Evolutionary conservation across 2,329 filamentous ascomycete genomes (phyloP).

Genomic region (Graphium sp.): DNA sequence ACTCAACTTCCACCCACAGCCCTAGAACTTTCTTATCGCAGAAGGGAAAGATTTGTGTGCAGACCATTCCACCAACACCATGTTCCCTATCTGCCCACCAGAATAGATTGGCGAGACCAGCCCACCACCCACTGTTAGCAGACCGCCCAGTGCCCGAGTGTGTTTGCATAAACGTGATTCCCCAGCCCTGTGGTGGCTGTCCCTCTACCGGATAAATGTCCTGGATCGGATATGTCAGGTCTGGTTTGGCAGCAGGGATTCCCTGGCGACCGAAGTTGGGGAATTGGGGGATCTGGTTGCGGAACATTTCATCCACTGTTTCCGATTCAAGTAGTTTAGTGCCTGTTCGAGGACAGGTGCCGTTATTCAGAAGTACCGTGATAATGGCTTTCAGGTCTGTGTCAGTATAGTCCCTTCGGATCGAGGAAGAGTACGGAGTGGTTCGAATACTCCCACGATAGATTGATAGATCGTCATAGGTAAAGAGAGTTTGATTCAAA

Average conservation of each 20-base stretch:
- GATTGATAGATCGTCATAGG: no score
- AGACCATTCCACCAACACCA: slow-evolving; percentile 35
- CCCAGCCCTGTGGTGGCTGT: slow-evolving; percentile 45
- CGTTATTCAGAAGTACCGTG: slow-evolving; percentile 45
- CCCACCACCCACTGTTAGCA: slow-evolving; percentile 34
- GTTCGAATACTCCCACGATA: no score
- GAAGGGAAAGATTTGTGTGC: slow-evolving; percentile 32
- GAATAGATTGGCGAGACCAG: slow-evolving; percentile 40
- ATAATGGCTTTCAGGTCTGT: slow-evolving; percentile 29
- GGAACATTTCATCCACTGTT: slow-evolving; percentile 48
- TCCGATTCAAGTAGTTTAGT: slow-evolving; percentile 32
- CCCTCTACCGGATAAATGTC: slow-evolving; percentile 29
- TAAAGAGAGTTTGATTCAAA: slow-evolving; percentile 2
- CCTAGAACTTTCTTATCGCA: slow-evolving; percentile 21
- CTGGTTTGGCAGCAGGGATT: slow-evolving; percentile 27
- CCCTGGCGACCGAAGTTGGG: slow-evolving; percentile 31
- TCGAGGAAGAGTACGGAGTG: background rate
- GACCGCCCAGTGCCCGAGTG: slow-evolving; percentile 34
- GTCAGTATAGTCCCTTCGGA: no score
- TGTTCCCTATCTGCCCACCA: slow-evolving; percentile 48
- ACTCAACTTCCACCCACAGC: slow-evolving; percentile 21
- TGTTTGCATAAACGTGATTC: slow-evolving; percentile 39
- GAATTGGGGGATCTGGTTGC: slow-evolving; percentile 40
- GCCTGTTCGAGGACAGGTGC: slow-evolving; percentile 38
- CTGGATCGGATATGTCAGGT: slow-evolving; percentile 25